phyloP scores from a whole-genome alignment of 495 filamentous ascomycete species.

The Tricharina praecox region DNA sequence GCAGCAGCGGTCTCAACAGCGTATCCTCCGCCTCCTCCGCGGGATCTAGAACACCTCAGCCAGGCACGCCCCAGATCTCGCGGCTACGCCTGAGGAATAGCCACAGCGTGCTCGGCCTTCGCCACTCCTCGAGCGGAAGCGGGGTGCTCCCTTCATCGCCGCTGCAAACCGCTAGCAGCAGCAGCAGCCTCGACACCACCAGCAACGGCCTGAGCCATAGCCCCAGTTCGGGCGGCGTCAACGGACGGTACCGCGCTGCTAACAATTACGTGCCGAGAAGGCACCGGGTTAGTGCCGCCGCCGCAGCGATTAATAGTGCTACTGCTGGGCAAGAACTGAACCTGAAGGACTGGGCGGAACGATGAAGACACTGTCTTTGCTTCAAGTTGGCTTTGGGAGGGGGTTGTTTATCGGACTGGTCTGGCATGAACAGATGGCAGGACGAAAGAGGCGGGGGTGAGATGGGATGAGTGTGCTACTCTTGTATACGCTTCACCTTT shows the following conservation, averaged over 20 bases:
- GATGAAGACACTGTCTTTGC: too few species aligned
- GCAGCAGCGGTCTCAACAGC: not conserved
- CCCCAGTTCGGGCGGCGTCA: not conserved
- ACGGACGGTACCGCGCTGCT: slow-evolving; percentile 1
- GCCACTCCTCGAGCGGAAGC: too few species aligned
- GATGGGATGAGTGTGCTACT: too few species aligned
- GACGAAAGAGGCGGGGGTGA: too few species aligned
- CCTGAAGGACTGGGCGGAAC: not conserved
- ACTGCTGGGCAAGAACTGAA: not conserved
- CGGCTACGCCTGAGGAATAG: not conserved
- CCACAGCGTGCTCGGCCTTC: not conserved
- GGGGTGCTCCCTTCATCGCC: too few species aligned
- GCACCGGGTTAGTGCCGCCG: not conserved
- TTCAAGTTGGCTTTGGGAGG: too few species aligned
- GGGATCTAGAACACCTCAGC: not conserved
- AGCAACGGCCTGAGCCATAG: not conserved
- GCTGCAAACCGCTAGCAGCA: too few species aligned
- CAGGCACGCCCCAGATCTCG: not conserved
- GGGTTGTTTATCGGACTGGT: too few species aligned
- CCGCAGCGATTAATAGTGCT: too few species aligned
- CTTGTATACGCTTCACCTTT: not conserved
- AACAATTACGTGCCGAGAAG: slow-evolving; percentile 4
- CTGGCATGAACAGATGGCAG: too few species aligned
- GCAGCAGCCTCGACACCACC: not conserved
- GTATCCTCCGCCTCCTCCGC: too few species aligned